Base-by-base conservation (phyloP, 257 asterid genomes). In the Petrea volubilis region DNA sequence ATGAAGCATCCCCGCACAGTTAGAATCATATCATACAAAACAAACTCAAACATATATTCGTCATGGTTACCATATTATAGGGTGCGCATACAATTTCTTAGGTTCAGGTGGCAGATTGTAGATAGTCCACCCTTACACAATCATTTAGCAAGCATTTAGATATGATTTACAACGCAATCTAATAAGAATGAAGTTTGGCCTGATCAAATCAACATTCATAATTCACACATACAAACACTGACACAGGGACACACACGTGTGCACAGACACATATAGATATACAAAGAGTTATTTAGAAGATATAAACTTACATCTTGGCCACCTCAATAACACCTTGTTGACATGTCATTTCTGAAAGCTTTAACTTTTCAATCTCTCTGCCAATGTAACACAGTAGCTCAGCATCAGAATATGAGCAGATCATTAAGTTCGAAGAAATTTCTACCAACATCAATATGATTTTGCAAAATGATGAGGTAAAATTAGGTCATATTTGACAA, bases 311-410 rank as follows among this genome's bases (percentile, higher is more conserved):
- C 98, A 93, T 93, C 76, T 93, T 93, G 77, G 97, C 98, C 65
- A 92, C 76, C 85, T 93, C 98, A 76, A 87, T 83, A 64, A 87
- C 95, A 51, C 96, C 98, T 87, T 90, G 93, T 57, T 41, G 90
- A 51, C 97, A 90, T 15, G 97, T 90, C 97, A 93, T 86, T 36
- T 88, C 98, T n/a, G 97, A 88, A 72, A 93, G 97, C 85, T 90
- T 93, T 84, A 90, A 74, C 65, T 93, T 93, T 70, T 93, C 98
- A 43, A 93, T 90, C 77, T 93, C 98, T 23, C 98, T 93, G 92
- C 65, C 69, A 71, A 67, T 23, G 60, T 17, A 79, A 29, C 18
- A 61, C n/a, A 53, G 70, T 18, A 74, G 67, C 71, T 68, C 40
- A 68, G 59, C 47, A 55, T 4, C 15, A 73, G 64, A 12, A 70